Evolutionary conservation across 1,284 basidiomycete genomes (phyloP).

Genomic region (Trichosporon sp.): DNA sequence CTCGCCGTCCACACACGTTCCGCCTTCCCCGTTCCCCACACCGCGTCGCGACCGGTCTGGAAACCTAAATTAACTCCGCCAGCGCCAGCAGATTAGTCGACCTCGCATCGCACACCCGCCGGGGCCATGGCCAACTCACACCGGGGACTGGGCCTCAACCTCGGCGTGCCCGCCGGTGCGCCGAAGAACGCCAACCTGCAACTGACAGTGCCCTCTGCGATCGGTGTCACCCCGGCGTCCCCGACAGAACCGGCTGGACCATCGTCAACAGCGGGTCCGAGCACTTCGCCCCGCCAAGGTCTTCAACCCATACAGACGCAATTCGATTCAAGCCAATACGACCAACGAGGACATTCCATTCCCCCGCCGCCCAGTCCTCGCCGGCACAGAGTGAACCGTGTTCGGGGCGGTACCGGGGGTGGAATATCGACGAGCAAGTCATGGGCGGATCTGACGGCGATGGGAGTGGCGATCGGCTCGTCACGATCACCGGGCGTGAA

Average conservation of each 20-base stretch:
- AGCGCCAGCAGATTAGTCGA: constrained; percentile 14
- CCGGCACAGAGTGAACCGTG: constrained; percentile 48
- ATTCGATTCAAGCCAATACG: neutral
- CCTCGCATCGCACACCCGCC: constrained; percentile 8
- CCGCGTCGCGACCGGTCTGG: constrained; percentile 1
- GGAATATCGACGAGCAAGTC: constrained; percentile 12
- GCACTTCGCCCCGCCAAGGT: constrained; percentile 3
- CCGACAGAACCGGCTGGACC: neutral
- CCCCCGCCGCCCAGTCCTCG: constrained; percentile 50
- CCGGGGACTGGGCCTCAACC: constrained; percentile 15
- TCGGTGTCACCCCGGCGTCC: constrained; percentile 5
- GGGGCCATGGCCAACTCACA: constrained; percentile 17
- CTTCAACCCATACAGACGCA: constrained; percentile 6
- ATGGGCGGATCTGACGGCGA: neutral
- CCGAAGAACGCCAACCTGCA: neutral
- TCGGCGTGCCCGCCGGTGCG: constrained; percentile 5
- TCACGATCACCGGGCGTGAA: constrained; percentile 12
- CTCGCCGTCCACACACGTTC: neutral
- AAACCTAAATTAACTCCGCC: constrained; percentile 9
- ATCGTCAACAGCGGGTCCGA: constrained; percentile 3
- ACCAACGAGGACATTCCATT: constrained; percentile 28
- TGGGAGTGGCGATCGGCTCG: constrained; percentile 4
- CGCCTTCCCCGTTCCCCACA: neutral
- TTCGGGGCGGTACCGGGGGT: constrained; percentile 42
- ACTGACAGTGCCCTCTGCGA: neutral